Evolutionary conservation across 495 filamentous ascomycete genomes (phyloP), one percentile per base, ranked within the genome.

Genomic region (Pyronema domesticum): DNA sequence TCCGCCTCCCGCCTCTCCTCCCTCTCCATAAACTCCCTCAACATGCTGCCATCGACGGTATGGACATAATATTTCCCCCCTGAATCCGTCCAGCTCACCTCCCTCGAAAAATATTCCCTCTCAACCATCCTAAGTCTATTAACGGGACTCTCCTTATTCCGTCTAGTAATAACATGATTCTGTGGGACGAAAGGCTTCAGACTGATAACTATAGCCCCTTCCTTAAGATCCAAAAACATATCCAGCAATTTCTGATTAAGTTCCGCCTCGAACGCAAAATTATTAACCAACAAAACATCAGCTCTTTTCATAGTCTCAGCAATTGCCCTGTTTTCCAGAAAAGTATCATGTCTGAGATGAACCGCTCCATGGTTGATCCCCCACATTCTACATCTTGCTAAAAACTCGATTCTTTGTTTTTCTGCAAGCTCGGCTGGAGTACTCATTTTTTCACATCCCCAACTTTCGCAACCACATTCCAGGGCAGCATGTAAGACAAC

Each of bases 241-340:
- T 84, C 81, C 58, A 87, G 80, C 51, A 98, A 75, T 58, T 80
- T 76, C 63, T 84, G 82, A 69, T 96, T 98, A 53, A 95, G 76
- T 44, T 80, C 75, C 4, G 86, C 79, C 10, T 80, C 85, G 67
- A 98, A 98, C 17, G 84, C 91, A 69, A 96, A 85, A 68, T 96
- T 98, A 71, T 98, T 98, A 58, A 96, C 89, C 34, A 98, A 74
- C 57, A 98, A 76, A 23, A 95, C 86, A 66, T 98, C 91, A 2
- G 89, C 88, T 46, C 80, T 76, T 65, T 83, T 81, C 30, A 98
- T 70, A 23, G 82, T 76, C 37, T 76, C 74, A 46, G 80, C 70
- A 19, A 95, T 86, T 52, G 71, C 75, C 18, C 79, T 66, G 60
- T 82, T 83, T 59, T 78, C 76, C 33, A 89, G 75, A 63, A 98